phyloP scores from a whole-genome alignment of 2,329 filamentous ascomycete species.

The Penicillium italicum region DNA sequence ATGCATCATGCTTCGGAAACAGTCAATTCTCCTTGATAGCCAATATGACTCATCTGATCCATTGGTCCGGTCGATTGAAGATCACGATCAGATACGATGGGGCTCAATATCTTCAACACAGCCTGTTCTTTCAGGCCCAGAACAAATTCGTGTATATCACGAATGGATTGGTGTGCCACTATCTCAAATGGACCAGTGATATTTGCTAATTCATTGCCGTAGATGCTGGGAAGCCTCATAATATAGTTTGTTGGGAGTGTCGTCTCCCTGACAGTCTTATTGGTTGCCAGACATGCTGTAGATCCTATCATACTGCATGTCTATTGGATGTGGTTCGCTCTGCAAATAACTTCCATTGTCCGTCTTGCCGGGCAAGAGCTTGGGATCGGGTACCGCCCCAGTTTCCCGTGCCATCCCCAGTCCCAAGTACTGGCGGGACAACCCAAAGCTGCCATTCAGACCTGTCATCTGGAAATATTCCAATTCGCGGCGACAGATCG shows the following conservation, averaged over 20 bases:
- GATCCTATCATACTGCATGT: constrained; percentile 31
- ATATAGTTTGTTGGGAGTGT: constrained; percentile 30
- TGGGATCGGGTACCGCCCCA: constrained; percentile 24
- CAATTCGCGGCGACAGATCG: background rate
- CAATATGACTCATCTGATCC: background rate
- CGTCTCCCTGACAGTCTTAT: constrained; percentile 26
- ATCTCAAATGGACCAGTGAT: too few relatives aligned
- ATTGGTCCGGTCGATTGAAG: constrained; percentile 10
- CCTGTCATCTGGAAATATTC: background rate
- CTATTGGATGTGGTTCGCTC: constrained; percentile 10
- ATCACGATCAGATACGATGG: background rate
- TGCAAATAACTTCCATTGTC: constrained; percentile 24
- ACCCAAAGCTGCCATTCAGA: constrained; percentile 8
- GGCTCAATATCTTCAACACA: constrained; percentile 8
- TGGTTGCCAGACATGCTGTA: constrained; percentile 30
- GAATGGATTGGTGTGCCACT: constrained; percentile 29
- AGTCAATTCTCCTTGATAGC: background rate
- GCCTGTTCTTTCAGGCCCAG: constrained; percentile 13
- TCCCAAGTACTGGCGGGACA: constrained; percentile 10
- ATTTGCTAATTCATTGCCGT: constrained; percentile 5
- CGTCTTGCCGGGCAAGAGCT: constrained; percentile 22
- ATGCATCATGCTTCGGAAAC: constrained; percentile 5
- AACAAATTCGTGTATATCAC: constrained; percentile 26
- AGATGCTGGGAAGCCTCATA: constrained; percentile 31
- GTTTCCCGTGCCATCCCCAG: constrained; percentile 2